Evolutionary conservation across 495 filamentous ascomycete genomes (phyloP).

Genomic region (Hypomontagnella submonticulosa): DNA sequence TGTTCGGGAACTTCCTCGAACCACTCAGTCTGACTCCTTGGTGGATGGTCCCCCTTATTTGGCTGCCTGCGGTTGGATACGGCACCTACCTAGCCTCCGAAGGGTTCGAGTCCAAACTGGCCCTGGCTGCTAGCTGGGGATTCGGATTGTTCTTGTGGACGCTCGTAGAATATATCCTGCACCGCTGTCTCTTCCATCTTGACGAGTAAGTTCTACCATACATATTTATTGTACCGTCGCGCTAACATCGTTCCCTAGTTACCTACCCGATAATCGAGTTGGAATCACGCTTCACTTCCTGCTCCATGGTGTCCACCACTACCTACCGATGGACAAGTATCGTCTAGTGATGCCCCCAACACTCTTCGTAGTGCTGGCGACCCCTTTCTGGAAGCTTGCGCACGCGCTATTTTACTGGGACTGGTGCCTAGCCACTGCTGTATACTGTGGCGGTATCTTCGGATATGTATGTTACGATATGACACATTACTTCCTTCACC

Average conservation of each 20-base stretch:
- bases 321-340: slow-evolving; percentile 97
- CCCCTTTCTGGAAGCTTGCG: slow-evolving; percentile 93
- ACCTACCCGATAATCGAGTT: slow-evolving; percentile 91
- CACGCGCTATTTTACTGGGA: slow-evolving; percentile 85
- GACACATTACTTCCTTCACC: slow-evolving; percentile 99
- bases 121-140: slow-evolving; percentile 66
- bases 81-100: slow-evolving; percentile 73
- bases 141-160: slow-evolving; percentile 84
- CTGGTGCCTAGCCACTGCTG: slow-evolving; percentile 80
- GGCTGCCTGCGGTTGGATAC: slow-evolving; percentile 85
- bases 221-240: slow-evolving; percentile 8
- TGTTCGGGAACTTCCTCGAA: slow-evolving; percentile 98
- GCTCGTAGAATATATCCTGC: slow-evolving; percentile 88
- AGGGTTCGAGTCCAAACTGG: slow-evolving; percentile 58
- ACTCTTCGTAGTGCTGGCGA: slow-evolving; percentile 84
- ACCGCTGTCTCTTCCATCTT: slow-evolving; percentile 93
- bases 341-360: slow-evolving; percentile 97
- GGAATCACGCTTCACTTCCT: slow-evolving; percentile 90
- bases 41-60: slow-evolving; percentile 86
- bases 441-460: slow-evolving; percentile 91
- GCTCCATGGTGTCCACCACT: slow-evolving; percentile 97
- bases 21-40: slow-evolving; percentile 93
- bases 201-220: slow-evolving; percentile 72
- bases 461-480: slow-evolving; percentile 97
- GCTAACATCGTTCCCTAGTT: slow-evolving; percentile 59